Base-by-base conservation (phyloP, 2,329 filamentous ascomycete species). In the Coniochaeta sp. region DNA sequence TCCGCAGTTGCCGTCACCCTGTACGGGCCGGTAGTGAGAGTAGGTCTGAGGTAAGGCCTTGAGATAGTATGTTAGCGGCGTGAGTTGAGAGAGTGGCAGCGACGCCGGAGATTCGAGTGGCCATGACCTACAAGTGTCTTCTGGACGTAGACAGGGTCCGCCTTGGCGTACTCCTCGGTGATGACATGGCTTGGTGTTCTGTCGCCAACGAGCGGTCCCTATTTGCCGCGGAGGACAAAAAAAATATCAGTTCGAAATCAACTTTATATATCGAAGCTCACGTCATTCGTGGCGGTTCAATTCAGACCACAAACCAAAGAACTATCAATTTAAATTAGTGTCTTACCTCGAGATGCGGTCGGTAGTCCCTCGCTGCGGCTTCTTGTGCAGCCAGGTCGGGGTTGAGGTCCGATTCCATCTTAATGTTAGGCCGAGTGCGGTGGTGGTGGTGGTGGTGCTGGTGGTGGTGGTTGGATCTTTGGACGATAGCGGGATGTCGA, bases 1-100 rank as follows among this genome's bases (percentile, higher is more conserved):
- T 69, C 93, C 95, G 75, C 95, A 98, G 72, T 96, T 96, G 61
- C 95, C 95, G 76, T 98, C 93, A 58, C 95, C 93, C 74, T 89
- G 88, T 72, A 96, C 86, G 12, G 88, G 88, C 59, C 95, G 90
- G 71, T 93, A 96, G 71, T 92, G 88, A 22, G 91, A 90, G 73
- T 96, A 96, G 60, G 89, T 91, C 67, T 88, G 82, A 7, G 92
- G 89, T 59, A 99, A 82, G 22, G 87, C 83, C 92, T 96, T 36
- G n/a, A 22, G 30, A 38, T 26, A 24, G 26, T 9, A 56, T 7
- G 32, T 56, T 24, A 56, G 54, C 34, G 36, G 32, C n/a, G 47
- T n/a, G 24, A 7, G 55, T 16, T 32, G 22, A 52, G 12, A 59
- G 34, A 24, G 52, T 47, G 19, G 44, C 36, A 55, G 57, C 60